A percentile compares a stretch with the other conserved stretches of the same genome.
phyloP scores from a whole-genome alignment of 306 rosid species.

The Astragalus glycyphyllos region DNA sequence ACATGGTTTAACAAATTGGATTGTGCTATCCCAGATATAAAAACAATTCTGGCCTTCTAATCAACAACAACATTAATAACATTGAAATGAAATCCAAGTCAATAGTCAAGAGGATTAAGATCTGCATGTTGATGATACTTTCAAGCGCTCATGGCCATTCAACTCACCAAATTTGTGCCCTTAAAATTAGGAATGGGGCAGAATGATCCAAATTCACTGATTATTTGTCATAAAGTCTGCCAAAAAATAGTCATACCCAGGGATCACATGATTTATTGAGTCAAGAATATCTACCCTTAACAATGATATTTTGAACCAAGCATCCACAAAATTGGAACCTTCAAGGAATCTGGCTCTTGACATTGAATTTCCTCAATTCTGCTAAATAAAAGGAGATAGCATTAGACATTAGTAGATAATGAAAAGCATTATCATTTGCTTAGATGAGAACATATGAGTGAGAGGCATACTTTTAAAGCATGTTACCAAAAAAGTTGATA shows the following conservation, averaged over 20 bases:
- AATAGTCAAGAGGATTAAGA: slow-evolving; percentile 5
- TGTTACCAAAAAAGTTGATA: not conserved
- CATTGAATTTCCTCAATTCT: slow-evolving; percentile 17
- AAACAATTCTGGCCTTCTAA: slow-evolving; percentile 8
- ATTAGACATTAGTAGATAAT: slow-evolving; percentile 21
- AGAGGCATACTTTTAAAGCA: not conserved
- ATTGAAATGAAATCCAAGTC: slow-evolving; percentile 9
- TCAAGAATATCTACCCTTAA: slow-evolving; percentile 9
- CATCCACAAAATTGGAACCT: not conserved
- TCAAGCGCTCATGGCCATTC: not conserved
- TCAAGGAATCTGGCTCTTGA: slow-evolving; percentile 12
- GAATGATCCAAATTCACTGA: not conserved
- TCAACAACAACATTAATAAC: slow-evolving; percentile 16
- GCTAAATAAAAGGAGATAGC: not conserved
- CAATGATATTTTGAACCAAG: slow-evolving; percentile 26
- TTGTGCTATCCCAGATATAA: slow-evolving; percentile 2
- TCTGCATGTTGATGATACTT: not conserved
- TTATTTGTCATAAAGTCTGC: not conserved
- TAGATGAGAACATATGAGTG: slow-evolving; percentile 9
- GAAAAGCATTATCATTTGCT: slow-evolving; percentile 11
- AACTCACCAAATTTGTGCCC: not conserved
- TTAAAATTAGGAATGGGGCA: not conserved
- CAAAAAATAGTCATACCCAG: not conserved
- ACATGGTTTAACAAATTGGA: slow-evolving; percentile 21
- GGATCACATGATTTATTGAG: not conserved